Conservation (phyloP, 805 yeast species). For the Scheffersomyces amazonensis region DNA sequence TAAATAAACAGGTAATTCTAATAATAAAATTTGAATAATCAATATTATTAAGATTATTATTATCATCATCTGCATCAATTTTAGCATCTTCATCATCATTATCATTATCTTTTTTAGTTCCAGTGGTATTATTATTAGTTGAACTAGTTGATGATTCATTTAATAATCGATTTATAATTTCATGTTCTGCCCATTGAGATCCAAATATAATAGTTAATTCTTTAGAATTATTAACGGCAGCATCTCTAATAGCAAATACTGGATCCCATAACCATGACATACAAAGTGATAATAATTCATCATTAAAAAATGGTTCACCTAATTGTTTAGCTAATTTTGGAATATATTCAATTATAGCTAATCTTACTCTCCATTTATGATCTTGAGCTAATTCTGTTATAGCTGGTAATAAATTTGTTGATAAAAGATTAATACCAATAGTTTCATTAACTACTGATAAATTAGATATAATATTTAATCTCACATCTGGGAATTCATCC, state of each 20-base stretch:
- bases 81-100: slow-evolving; percentile 19
- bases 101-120: slow-evolving; percentile 14
- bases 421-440: slow-evolving; percentile 83
- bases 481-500: slow-evolving; percentile 95
- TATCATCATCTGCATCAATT: slow-evolving; percentile 12
- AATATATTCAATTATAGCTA: slow-evolving; percentile 94
- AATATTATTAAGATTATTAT: slow-evolving; percentile 22
- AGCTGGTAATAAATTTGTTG: slow-evolving; percentile 90
- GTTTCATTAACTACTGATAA: slow-evolving; percentile 90
- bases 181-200: slow-evolving; percentile 85
- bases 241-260: slow-evolving; percentile 93
- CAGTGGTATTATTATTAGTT: slow-evolving; percentile 7
- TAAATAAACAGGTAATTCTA: slow-evolving; percentile 86
- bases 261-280: slow-evolving; percentile 99
- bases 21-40: slow-evolving; percentile 77
- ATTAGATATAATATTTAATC: slow-evolving; percentile 90
- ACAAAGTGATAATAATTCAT: slow-evolving; percentile 85
- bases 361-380: slow-evolving; percentile 94
- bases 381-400: slow-evolving; percentile 95
- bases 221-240: slow-evolving; percentile 83
- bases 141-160: slow-evolving; percentile 11
- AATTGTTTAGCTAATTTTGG: slow-evolving; percentile 92
- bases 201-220: slow-evolving; percentile 86
- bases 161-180: slow-evolving; percentile 75
- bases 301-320: slow-evolving; percentile 90